phyloP scores from a whole-genome alignment of 2,329 filamentous ascomycete species.

The Fusarium foetens region DNA sequence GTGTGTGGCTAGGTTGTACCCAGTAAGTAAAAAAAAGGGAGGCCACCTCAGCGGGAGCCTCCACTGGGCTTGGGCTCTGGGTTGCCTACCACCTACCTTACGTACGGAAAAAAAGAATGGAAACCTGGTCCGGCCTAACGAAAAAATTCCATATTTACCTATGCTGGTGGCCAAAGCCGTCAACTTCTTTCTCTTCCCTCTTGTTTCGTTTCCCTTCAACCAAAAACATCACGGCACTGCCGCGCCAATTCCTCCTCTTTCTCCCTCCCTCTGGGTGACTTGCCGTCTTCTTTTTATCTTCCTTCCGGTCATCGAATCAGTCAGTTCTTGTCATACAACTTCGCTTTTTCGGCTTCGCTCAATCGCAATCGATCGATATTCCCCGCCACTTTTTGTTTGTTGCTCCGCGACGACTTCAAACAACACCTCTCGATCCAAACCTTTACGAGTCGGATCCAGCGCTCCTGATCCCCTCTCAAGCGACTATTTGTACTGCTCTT shows the following conservation, averaged over 20 bases:
- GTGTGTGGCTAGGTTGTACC: constrained; percentile 26
- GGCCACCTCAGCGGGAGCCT: constrained; percentile 8
- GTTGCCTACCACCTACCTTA: background rate
- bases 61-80: constrained; percentile 5
- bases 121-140: constrained; percentile 4
- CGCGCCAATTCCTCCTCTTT: constrained; percentile 55
- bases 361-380: constrained; percentile 40
- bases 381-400: constrained; percentile 33
- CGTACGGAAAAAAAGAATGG: constrained; percentile 17
- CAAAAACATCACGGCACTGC: constrained; percentile 55
- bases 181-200: constrained; percentile 35
- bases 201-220: constrained; percentile 42
- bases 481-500: constrained; percentile 34
- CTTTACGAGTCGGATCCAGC: constrained; percentile 5
- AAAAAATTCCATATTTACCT: constrained; percentile 41
- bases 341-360: constrained; percentile 33
- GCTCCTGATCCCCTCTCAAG: constrained; percentile 9
- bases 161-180: constrained; percentile 32
- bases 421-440: constrained; percentile 19
- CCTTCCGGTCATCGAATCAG: constrained; percentile 47
- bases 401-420: constrained; percentile 32
- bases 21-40: constrained; percentile 16
- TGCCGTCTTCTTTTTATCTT: constrained; percentile 51
- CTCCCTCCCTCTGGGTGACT: constrained; percentile 52
- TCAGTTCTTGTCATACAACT: constrained; percentile 49